These are phyloP conservation scores for Penicillium sp. DNA, from an alignment of 2,329 filamentous ascomycete genomes.

Conservation along the genomic window DNA sequence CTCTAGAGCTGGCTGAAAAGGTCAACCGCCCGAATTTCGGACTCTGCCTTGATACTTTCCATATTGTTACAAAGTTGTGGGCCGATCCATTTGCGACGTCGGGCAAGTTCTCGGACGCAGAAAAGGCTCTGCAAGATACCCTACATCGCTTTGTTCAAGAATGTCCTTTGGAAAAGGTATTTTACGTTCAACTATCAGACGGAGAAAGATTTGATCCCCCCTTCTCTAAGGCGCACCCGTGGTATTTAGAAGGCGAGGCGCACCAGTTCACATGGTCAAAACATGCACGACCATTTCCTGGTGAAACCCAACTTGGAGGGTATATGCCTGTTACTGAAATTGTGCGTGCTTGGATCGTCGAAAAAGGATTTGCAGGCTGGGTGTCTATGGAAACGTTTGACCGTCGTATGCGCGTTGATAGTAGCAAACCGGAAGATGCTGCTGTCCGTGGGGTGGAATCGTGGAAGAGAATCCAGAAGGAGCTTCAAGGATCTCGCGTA, in stretches of 20 bases:
- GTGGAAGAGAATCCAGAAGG: slow-evolving; percentile 17
- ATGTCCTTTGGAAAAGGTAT: slow-evolving; percentile 35
- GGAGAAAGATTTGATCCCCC: slow-evolving; percentile 38
- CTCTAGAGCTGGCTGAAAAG: slow-evolving; percentile 28
- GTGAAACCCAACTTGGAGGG: slow-evolving; percentile 30
- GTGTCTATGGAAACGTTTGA: slow-evolving; percentile 41
- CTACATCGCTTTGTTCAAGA: slow-evolving; percentile 23
- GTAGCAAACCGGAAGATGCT: slow-evolving; percentile 17
- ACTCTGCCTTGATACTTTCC: slow-evolving; percentile 44
- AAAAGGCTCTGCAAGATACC: slow-evolving; percentile 26
- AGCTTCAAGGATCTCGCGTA: too few species aligned
- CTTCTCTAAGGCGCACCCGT: slow-evolving; percentile 34
- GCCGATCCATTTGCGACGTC: slow-evolving; percentile 28
- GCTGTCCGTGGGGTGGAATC: slow-evolving; percentile 23
- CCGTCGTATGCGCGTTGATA: slow-evolving; percentile 29
- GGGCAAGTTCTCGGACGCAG: slow-evolving; percentile 30
- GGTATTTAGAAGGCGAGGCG: slow-evolving; percentile 34
- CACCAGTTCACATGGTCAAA: slow-evolving; percentile 36
- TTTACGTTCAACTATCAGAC: slow-evolving; percentile 44
- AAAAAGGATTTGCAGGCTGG: slow-evolving; percentile 36
- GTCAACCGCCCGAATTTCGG: slow-evolving; percentile 43
- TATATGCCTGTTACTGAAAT: slow-evolving; percentile 36
- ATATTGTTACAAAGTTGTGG: slow-evolving; percentile 39
- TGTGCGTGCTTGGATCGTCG: slow-evolving; percentile 32
- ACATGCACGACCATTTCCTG: slow-evolving; percentile 37